phyloP scores from a whole-genome alignment of 2,329 filamentous ascomycete species.

The Botrytis deweyae region DNA sequence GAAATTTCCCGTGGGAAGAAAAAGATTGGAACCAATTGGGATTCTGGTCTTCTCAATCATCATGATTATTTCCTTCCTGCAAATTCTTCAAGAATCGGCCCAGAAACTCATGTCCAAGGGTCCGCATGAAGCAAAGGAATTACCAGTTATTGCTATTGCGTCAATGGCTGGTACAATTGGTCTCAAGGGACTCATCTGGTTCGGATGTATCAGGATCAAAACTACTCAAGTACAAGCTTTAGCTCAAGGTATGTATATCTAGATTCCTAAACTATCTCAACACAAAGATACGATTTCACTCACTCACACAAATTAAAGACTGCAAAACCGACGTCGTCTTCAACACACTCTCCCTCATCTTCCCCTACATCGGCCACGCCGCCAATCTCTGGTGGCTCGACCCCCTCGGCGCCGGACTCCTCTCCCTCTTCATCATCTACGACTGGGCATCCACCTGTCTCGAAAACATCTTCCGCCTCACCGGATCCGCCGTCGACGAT shows the following conservation, averaged over 20 bases:
- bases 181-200: conserved; percentile 57
- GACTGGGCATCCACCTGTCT: conserved; percentile 63
- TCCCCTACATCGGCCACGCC: conserved; percentile 57
- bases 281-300: accelerated
- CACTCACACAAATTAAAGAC: conserved; percentile 39
- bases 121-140: conserved; percentile 44
- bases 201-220: conserved; percentile 56
- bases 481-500: conserved; percentile 52
- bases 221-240: conserved; percentile 61
- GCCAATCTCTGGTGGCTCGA: conserved; percentile 64
- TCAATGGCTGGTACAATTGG: conserved; percentile 55
- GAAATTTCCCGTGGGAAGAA: conserved; percentile 55
- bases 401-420: conserved; percentile 54
- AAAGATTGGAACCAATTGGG: conserved; percentile 56
- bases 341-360: conserved; percentile 59
- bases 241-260: conserved; percentile 44
- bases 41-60: conserved; percentile 61
- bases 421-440: conserved; percentile 66
- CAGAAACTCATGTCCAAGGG: conserved; percentile 50
- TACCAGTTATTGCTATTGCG: conserved; percentile 53
- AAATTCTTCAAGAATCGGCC: conserved; percentile 59
- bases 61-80: conserved; percentile 61
- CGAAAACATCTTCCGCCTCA: conserved; percentile 56
- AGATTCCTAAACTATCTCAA: neutral
- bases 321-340: conserved; percentile 63